A percentile compares a stretch with the other conserved stretches of the same genome.
Evolutionary conservation across 176 grass and related monocot species (phyloP).

Genomic region (Melocanna baccifera): DNA sequence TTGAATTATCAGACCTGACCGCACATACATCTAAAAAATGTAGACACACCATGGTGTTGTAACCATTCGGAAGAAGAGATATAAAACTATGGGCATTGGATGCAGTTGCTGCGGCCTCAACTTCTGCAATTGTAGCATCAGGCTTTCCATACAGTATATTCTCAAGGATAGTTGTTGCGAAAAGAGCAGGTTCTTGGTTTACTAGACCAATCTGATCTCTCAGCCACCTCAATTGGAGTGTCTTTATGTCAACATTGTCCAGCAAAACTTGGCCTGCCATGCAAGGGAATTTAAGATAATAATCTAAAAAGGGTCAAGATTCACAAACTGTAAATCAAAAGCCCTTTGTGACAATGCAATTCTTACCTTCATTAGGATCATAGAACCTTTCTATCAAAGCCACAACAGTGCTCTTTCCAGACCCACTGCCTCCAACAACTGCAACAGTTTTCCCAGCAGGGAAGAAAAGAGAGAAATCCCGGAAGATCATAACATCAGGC

Average conservation of each 20-base stretch:
- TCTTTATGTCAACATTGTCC: conserved; percentile 97
- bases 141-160: conserved; percentile 96
- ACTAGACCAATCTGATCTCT: conserved; percentile 97
- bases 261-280: conserved; percentile 84
- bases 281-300: conserved; percentile 4
- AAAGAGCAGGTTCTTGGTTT: conserved; percentile 98
- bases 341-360: neutral
- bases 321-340: neutral
- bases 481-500: conserved; percentile 92
- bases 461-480: conserved; percentile 97
- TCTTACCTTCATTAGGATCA: conserved; percentile 95
- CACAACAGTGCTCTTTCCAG: conserved; percentile 96
- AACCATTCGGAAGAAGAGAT: conserved; percentile 80
- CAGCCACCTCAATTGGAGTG: conserved; percentile 80
- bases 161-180: conserved; percentile 90
- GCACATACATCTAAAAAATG: neutral
- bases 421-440: conserved; percentile 96
- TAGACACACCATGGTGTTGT: conserved; percentile 69
- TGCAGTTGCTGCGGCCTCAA: conserved; percentile 81
- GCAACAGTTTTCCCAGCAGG: conserved; percentile 90
- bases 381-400: conserved; percentile 98
- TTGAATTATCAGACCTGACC: neutral
- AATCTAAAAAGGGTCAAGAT: neutral
- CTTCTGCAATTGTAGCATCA: conserved; percentile 83
- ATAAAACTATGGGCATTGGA: conserved; percentile 98